Conservation (phyloP, 495 filamentous ascomycete genomes). For the Neurospora discreta region DNA sequence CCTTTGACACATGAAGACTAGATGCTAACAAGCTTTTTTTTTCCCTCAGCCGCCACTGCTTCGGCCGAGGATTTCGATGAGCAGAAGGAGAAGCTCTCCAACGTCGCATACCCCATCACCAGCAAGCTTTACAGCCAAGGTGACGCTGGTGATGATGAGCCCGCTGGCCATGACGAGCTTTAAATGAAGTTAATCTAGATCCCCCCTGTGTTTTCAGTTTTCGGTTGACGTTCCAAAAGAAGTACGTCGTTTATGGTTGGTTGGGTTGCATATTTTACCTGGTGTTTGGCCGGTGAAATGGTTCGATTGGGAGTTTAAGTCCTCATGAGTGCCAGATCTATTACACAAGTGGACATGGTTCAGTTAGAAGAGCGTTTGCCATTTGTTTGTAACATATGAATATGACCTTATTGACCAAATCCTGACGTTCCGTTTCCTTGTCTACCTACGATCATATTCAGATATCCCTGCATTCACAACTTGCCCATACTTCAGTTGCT, state of each 20-base stretch:
- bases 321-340: neutral
- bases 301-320: neutral
- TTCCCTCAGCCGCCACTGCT: slow-evolving; percentile 52
- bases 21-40: slow-evolving; percentile 9
- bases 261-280: neutral
- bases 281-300: neutral
- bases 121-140: slow-evolving; percentile 84
- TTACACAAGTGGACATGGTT: neutral
- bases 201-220: slow-evolving; percentile 14
- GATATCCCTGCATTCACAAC: neutral
- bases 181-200: slow-evolving; percentile 41
- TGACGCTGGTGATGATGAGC: slow-evolving; percentile 56
- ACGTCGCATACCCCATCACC: slow-evolving; percentile 96
- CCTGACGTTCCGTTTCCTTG: neutral
- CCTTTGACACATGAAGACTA: neutral
- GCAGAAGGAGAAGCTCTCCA: slow-evolving; percentile 97
- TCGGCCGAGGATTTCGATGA: slow-evolving; percentile 93
- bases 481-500: too few species aligned
- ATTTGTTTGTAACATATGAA: neutral
- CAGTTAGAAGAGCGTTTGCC: neutral
- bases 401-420: neutral
- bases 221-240: slow-evolving; percentile 17
- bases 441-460: neutral
- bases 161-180: slow-evolving; percentile 77
- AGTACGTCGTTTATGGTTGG: neutral